These are phyloP conservation scores for Vigna hirtella DNA, from an alignment of 306 rosid species.

Conservation along the genomic window DNA sequence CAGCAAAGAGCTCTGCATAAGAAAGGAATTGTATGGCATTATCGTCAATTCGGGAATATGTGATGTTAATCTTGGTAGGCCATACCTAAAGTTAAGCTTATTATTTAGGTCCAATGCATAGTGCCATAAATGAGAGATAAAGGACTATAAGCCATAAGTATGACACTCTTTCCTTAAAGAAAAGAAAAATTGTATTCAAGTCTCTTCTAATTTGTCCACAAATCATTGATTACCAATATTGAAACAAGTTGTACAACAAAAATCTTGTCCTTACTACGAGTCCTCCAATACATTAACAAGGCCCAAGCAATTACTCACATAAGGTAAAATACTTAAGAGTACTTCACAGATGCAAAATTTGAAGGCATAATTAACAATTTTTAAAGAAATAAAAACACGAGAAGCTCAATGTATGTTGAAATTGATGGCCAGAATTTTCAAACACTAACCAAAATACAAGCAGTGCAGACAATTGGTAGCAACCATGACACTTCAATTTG, in stretches of 20 bases:
- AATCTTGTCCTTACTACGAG: constrained; percentile 35
- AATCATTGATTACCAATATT: constrained; percentile 39
- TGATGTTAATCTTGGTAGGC: constrained; percentile 54
- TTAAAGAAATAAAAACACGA: not conserved
- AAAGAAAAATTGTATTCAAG: not conserved
- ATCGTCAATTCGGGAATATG: constrained; percentile 49
- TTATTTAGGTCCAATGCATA: constrained; percentile 59
- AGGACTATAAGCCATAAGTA: constrained; percentile 1
- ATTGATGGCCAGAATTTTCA: constrained; percentile 13
- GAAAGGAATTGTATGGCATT: constrained; percentile 52
- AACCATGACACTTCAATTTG: constrained; percentile 12
- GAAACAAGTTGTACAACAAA: constrained; percentile 33
- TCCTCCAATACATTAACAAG: constrained; percentile 10
- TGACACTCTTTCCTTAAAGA: not conserved
- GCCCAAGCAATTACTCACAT: not conserved
- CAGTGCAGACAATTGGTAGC: constrained; percentile 22
- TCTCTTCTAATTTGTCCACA: constrained; percentile 14
- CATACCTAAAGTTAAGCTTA: constrained; percentile 51
- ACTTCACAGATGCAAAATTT: constrained; percentile 11
- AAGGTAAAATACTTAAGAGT: not conserved
- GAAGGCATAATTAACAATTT: not conserved
- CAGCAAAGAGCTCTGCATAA: constrained; percentile 39
- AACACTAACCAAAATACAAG: constrained; percentile 18
- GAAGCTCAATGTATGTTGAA: constrained; percentile 10
- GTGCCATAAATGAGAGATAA: constrained; percentile 40